Evolutionary conservation across 139 green algal species (phyloP), one percentile per base, ranked within the genome.

Genomic region (Chlamydomonas applanata): DNA sequence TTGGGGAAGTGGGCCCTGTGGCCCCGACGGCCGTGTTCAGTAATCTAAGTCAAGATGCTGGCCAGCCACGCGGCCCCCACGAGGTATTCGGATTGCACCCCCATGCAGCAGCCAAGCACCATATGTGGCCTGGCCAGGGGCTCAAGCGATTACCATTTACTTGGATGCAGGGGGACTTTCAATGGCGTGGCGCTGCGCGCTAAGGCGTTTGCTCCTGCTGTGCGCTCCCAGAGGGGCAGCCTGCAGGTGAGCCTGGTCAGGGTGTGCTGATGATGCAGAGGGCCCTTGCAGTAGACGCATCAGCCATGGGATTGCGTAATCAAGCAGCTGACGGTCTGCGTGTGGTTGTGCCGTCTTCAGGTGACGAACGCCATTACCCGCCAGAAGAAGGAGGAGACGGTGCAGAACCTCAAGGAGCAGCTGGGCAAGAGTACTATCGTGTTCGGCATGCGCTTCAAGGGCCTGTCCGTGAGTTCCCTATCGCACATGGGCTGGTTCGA

Each of bases 381-480:
- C 72, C 72, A 92, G 57, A 88, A 85, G 75, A 97, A 97, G 83
- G 85, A 91, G 80, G 69, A 89, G 66, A 89, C 87, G 29, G 84
- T 97, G 9, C 65, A 49, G 25, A 84, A 83, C 30, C 68, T 97
- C 49, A 87, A 88, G 73, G 56, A 77, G 30, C 87, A 91, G 71
- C 79, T 97, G 64, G 70, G 93, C 35, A 65, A 76, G 14, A 95
- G 89, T 78, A 66, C 78, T 14, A 76, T 96, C 20, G 91, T 96
- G 2, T 94, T 97, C 72, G 90, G 88, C 53, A 77, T 97, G 77
- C 81, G 86, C 24, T 94, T 91, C 77, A 91, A 95, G 78, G 76
- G 82, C n/a, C 57, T 97, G n/a, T 66, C 72, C 29, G 93, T 96
- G 78, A 87, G 88, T 57, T 14, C 20, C 20, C 29, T 69, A 11